Conservation (phyloP, 306 rosid species). For the Vachellia pachyceras region DNA sequence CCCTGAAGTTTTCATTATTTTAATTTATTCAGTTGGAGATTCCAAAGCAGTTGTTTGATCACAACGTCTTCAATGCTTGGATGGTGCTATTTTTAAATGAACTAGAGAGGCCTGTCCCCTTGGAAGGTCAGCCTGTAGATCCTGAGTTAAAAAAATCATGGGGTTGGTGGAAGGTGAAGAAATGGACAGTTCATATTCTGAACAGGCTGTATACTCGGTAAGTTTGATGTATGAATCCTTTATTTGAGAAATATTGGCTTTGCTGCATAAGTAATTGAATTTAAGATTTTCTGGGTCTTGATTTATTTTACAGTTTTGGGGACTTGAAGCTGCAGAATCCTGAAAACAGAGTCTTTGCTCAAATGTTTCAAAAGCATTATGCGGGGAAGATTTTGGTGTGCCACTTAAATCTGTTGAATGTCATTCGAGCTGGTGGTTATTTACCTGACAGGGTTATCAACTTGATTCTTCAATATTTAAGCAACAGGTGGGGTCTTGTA, state of each 20-base stretch:
- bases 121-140: slow-evolving; percentile 91
- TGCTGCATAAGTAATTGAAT: slow-evolving; percentile 12
- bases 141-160: slow-evolving; percentile 87
- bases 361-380: slow-evolving; percentile 88
- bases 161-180: slow-evolving; percentile 99
- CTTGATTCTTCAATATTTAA: slow-evolving; percentile 85
- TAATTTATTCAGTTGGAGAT: slow-evolving; percentile 83
- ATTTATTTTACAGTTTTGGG: slow-evolving; percentile 69
- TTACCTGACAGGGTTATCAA: slow-evolving; percentile 96
- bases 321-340: slow-evolving; percentile 95
- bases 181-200: slow-evolving; percentile 95
- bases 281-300: slow-evolving; percentile 15
- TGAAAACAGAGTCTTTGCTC: slow-evolving; percentile 90
- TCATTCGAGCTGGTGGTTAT: slow-evolving; percentile 84
- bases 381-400: slow-evolving; percentile 95
- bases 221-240: slow-evolving; percentile 19
- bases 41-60: slow-evolving; percentile 90
- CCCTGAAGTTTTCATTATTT: background rate
- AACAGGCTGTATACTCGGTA: slow-evolving; percentile 95
- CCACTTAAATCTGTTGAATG: slow-evolving; percentile 82
- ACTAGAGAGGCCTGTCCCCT: slow-evolving; percentile 90
- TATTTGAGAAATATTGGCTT: background rate
- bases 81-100: slow-evolving; percentile 84
- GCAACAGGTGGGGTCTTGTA: slow-evolving; percentile 90
- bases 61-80: slow-evolving; percentile 88